Conservation (phyloP, 768 basidiomycete genomes). For the Auriscalpium microsporum region DNA sequence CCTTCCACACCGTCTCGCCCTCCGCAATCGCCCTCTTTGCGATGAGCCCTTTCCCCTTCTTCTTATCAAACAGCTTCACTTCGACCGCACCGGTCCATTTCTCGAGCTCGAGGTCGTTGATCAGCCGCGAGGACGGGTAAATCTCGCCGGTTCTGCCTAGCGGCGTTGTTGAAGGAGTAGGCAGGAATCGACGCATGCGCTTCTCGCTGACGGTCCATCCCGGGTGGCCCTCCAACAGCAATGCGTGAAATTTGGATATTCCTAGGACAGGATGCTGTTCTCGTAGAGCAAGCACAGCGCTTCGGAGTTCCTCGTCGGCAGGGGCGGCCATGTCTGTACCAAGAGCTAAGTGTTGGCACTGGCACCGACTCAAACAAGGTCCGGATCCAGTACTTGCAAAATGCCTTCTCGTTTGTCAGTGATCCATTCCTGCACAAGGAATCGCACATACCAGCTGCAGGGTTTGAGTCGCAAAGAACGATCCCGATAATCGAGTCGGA, state of each 20-base stretch:
- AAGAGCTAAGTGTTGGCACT: no score
- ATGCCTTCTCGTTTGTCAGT: no score
- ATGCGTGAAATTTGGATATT: constrained; percentile 59
- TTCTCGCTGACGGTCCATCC: constrained; percentile 82
- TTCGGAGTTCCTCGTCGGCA: constrained; percentile 52
- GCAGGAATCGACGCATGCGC: constrained; percentile 63
- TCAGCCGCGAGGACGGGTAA: constrained; percentile 57
- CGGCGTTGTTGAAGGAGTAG: constrained; percentile 22
- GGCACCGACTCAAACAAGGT: no score
- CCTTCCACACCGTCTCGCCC: constrained; percentile 77
- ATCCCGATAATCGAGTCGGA: no score
- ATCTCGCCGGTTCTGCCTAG: constrained; percentile 13
- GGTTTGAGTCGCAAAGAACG: no score
- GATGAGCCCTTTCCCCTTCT: constrained; percentile 79
- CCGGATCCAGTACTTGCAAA: no score
- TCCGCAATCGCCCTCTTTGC: constrained; percentile 57
- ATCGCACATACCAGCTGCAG: no score
- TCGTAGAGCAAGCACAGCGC: constrained; percentile 47
- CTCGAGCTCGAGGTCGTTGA: constrained; percentile 51
- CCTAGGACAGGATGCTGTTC: constrained; percentile 55
- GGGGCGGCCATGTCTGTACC: constrained; percentile 25
- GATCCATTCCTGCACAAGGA: no score
- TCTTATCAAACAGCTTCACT: constrained; percentile 57
- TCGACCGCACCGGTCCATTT: constrained; percentile 58
- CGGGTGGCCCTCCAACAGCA: constrained; percentile 49